Evolutionary conservation across 2,329 filamentous ascomycete genomes (phyloP), one percentile per base, ranked within the genome.

Genomic region (Pseudopithomyces maydicus): DNA sequence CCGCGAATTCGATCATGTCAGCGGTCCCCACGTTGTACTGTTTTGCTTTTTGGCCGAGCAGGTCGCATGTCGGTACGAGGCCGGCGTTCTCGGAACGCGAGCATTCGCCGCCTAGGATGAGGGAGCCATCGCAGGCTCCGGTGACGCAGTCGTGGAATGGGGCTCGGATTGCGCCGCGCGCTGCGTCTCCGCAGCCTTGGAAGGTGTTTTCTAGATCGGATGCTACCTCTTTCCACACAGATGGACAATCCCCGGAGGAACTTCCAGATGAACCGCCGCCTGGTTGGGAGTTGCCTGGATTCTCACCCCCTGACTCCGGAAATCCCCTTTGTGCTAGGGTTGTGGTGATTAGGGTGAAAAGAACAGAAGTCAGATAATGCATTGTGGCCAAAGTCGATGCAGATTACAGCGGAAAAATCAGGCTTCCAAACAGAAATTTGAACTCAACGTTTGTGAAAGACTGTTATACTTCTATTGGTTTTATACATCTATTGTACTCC

Each of bases 11-110:
- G 8, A 71, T 69, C 58, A 68, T 69, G 49, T 71, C 69, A 43
- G 69, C 68, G 1, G 59, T 61, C 23, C 65, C 62, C 50, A 71
- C 69, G 26, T 63, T 69, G 58, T 78, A 80, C 48, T 77, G 73
- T 17, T 64, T 63, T 36, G 75, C 76, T 72, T 79, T 76, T 6
- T 59, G 55, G 36, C 68, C 63, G 1, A 80, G 70, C 49, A 75
- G 72, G 3, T 61, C 58, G n/a, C 75, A 77, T 33, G 81, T 80
- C 2, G 68, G 68, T 45, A 71, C 58, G 2, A 85, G 72, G 0
- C 81, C 81, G 2, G 58, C 64, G 62, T 85, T 75, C 39, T 77
- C 72, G 0, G 62, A n/a, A 10, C 76, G 67, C 20, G 61, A 57
- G 52, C 68, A 74, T 51, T 72, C 69, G 17, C 61, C 61, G 3